Percentiles rank a stretch among this genome's conserved stretches.
phyloP scores from a whole-genome alignment of 768 basidiomycete genomes.

The Panus rudis region DNA sequence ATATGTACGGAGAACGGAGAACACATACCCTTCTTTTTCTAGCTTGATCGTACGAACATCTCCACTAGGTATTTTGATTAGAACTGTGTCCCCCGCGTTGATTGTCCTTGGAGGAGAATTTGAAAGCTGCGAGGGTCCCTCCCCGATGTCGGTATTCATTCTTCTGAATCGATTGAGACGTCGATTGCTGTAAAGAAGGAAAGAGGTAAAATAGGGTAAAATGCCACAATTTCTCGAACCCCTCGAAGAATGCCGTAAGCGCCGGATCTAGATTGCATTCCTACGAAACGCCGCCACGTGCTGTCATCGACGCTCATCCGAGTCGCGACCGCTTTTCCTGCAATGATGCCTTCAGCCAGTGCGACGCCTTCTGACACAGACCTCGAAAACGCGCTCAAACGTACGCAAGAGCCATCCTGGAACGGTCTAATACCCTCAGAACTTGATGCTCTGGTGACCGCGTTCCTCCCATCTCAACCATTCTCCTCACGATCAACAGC shows the following conservation, averaged over 20 bases:
- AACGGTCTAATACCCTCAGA: slow-evolving; percentile 46
- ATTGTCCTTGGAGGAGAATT: slow-evolving; percentile 29
- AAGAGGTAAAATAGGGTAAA: too few relatives aligned
- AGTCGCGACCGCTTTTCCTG: too few relatives aligned
- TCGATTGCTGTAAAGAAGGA: neutral
- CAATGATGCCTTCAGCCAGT: too few relatives aligned
- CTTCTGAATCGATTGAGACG: neutral
- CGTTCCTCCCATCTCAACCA: slow-evolving; percentile 44
- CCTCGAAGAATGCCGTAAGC: too few relatives aligned
- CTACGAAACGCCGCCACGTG: too few relatives aligned
- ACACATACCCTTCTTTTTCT: slow-evolving; percentile 61
- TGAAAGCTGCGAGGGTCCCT: slow-evolving; percentile 15
- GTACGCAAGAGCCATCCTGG: slow-evolving; percentile 24
- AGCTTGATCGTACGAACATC: slow-evolving; percentile 71
- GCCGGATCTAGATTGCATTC: too few relatives aligned
- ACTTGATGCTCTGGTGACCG: slow-evolving; percentile 40
- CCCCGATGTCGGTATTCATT: slow-evolving; percentile 16
- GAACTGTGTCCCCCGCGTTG: slow-evolving; percentile 64
- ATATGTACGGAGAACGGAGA: neutral
- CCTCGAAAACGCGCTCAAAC: slow-evolving; percentile 27
- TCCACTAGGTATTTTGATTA: slow-evolving; percentile 74
- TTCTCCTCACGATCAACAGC: slow-evolving; percentile 52
- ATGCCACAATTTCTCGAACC: too few relatives aligned
- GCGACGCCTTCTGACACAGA: too few relatives aligned
- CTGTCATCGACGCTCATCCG: too few relatives aligned